Conservation (phyloP, 805 yeast genomes). For the Myxozyma neglecta region DNA sequence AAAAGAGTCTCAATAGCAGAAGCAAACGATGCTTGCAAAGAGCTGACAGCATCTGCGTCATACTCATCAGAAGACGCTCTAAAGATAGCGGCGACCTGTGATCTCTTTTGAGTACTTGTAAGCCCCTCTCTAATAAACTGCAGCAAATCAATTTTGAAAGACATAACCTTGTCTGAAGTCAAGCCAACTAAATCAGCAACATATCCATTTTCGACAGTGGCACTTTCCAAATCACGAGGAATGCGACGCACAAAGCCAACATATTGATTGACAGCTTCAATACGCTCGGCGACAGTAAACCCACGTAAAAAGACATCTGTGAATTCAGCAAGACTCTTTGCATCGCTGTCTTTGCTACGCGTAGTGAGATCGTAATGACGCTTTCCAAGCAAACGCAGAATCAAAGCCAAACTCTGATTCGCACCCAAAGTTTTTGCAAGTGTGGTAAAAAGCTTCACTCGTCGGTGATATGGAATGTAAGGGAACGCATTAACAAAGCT, state of each 20-base stretch:
- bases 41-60: neutral
- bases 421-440: conserved; percentile 77
- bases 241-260: conserved; percentile 50
- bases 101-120: neutral
- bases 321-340: conserved; percentile 69
- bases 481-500: conserved; percentile 93
- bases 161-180: conserved; percentile 21
- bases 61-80: neutral
- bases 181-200: conserved; percentile 18
- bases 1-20: conserved; percentile 35
- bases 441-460: conserved; percentile 79
- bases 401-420: conserved; percentile 62
- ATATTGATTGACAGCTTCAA: conserved; percentile 54
- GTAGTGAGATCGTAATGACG: conserved; percentile 60
- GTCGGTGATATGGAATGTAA: conserved; percentile 94
- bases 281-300: conserved; percentile 67
- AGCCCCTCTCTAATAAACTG: conserved; percentile 13
- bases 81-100: conserved; percentile 48
- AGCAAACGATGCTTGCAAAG: conserved; percentile 28
- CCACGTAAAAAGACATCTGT: conserved; percentile 65
- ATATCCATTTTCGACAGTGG: conserved; percentile 4
- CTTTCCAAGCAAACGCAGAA: conserved; percentile 76
- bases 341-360: conserved; percentile 64
- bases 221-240: conserved; percentile 9
- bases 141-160: conserved; percentile 28